Conservation (phyloP, 345 rosid species). For the Euphorbia lathyris region DNA sequence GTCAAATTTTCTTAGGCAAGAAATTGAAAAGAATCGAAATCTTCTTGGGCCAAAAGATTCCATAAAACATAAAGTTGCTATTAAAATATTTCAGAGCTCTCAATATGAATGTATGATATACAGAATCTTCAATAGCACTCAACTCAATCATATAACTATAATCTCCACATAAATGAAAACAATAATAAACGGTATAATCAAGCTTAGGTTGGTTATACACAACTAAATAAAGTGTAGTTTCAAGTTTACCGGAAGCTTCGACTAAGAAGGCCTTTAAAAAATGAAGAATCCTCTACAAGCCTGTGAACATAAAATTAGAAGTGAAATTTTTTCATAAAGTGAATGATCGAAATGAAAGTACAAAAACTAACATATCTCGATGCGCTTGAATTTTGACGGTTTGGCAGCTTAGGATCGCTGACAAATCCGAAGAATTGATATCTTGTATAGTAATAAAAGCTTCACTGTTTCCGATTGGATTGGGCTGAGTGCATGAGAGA, state of each 20-base stretch:
- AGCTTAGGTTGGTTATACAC: not conserved
- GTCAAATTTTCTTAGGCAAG: not conserved
- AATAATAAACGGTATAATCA: not conserved
- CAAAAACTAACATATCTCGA: slow-evolving; percentile 41
- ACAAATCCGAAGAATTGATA: slow-evolving; percentile 41
- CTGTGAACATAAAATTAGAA: slow-evolving; percentile 26
- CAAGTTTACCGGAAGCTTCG: slow-evolving; percentile 61
- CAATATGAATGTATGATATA: not conserved
- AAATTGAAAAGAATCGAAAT: too few species aligned
- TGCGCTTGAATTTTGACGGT: slow-evolving; percentile 43
- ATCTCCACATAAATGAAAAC: not conserved
- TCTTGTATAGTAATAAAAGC: slow-evolving; percentile 43
- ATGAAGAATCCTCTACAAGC: slow-evolving; percentile 54
- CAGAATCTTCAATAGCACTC: not conserved
- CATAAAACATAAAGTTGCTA: not conserved
- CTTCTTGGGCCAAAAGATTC: too few species aligned
- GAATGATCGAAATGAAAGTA: not conserved
- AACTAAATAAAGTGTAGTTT: too few species aligned
- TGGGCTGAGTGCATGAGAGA: slow-evolving; percentile 35
- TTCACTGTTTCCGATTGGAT: slow-evolving; percentile 22
- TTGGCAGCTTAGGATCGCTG: slow-evolving; percentile 37
- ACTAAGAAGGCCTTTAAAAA: slow-evolving; percentile 55
- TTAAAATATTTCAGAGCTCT: too few species aligned
- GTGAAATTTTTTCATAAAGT: not conserved
- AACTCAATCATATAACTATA: not conserved